Percentiles rank a stretch among this genome's conserved stretches.
Evolutionary conservation across 1,284 basidiomycete species (phyloP).

Genomic region (Rhodotorula sp.): DNA sequence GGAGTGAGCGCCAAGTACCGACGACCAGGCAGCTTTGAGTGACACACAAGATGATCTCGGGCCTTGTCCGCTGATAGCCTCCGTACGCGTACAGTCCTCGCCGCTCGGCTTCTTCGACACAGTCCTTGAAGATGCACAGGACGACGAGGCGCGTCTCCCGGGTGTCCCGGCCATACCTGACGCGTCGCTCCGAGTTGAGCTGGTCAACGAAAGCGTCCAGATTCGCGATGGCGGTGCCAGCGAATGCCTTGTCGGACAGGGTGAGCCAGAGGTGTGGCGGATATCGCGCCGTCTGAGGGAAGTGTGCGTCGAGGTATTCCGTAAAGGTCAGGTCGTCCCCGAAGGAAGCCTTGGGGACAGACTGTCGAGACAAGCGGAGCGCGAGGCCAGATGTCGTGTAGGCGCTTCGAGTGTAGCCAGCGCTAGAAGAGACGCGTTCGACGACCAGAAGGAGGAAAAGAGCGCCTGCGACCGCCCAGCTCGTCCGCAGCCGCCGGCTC

Average conservation of each 20-base stretch:
- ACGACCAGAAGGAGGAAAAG: too few relatives aligned
- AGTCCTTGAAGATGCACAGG: conserved; percentile 30
- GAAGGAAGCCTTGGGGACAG: neutral
- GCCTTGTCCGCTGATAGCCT: conserved; percentile 20
- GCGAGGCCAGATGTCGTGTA: neutral
- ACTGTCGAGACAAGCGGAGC: neutral
- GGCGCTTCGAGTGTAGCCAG: too few relatives aligned
- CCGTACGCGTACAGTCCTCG: conserved; percentile 31
- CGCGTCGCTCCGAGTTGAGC: conserved; percentile 24
- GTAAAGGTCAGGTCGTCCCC: conserved; percentile 16
- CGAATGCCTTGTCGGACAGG: conserved; percentile 18
- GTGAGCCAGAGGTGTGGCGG: conserved; percentile 32
- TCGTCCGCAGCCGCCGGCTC: too few relatives aligned
- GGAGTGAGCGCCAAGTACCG: neutral
- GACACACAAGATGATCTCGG: conserved; percentile 21
- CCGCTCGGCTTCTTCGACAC: conserved; percentile 15
- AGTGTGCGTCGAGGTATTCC: conserved; percentile 21
- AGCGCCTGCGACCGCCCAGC: too few relatives aligned
- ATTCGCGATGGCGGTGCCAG: conserved; percentile 19
- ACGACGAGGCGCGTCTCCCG: conserved; percentile 23
- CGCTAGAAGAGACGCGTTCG: too few relatives aligned
- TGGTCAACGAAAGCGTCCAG: conserved; percentile 24
- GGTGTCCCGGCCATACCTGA: neutral
- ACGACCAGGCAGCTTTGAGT: neutral
- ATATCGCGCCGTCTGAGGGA: neutral